Evolutionary conservation across 2,329 filamentous ascomycete genomes (phyloP).

Genomic region (Ophiostoma novo-ulmi): DNA sequence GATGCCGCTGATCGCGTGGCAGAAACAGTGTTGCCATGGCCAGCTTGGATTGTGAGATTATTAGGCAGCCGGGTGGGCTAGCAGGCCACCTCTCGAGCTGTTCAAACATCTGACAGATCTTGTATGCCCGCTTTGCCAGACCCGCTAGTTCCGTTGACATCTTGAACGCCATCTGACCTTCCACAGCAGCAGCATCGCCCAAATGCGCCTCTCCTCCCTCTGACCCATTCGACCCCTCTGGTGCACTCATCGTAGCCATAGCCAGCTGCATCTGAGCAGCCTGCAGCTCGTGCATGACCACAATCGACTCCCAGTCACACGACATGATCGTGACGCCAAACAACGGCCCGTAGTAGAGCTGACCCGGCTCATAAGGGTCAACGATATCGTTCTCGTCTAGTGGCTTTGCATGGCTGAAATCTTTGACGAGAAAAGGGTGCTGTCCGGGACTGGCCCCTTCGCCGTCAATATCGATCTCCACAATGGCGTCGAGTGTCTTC

Average conservation of each 20-base stretch:
- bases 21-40: slow-evolving; percentile 73
- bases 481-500: slow-evolving; percentile 37
- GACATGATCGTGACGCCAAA: slow-evolving; percentile 70
- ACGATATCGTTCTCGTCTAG: slow-evolving; percentile 62
- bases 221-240: neutral
- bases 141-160: slow-evolving; percentile 43
- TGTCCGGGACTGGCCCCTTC: slow-evolving; percentile 9
- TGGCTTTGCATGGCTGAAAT: slow-evolving; percentile 53
- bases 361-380: slow-evolving; percentile 63
- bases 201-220: neutral
- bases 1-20: slow-evolving; percentile 66
- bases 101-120: slow-evolving; percentile 74
- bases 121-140: slow-evolving; percentile 54
- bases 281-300: slow-evolving; percentile 76
- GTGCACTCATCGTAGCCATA: neutral
- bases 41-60: slow-evolving; percentile 70
- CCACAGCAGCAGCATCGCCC: neutral
- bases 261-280: slow-evolving; percentile 41
- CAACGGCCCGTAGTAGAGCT: slow-evolving; percentile 64
- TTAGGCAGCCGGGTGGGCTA: slow-evolving; percentile 63
- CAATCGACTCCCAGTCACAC: slow-evolving; percentile 72
- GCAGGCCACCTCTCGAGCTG: slow-evolving; percentile 67
- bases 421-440: slow-evolving; percentile 47
- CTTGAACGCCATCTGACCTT: neutral
- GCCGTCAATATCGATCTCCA: slow-evolving; percentile 13